Base-by-base conservation (phyloP, 768 basidiomycete species). In the Tremella mesenterica region DNA sequence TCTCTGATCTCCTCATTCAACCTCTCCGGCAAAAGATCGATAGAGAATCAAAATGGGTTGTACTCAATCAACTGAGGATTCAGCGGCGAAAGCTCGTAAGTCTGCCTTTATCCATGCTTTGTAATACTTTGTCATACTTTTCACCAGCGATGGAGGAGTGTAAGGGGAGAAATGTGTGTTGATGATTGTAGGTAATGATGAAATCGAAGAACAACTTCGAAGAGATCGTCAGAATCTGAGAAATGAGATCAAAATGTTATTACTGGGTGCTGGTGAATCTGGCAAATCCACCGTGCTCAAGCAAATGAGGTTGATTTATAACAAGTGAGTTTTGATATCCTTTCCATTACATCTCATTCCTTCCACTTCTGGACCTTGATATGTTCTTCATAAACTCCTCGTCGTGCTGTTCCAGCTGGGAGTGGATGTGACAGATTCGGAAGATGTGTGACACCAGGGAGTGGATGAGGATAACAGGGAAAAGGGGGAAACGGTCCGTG, bases 201-300 rank as follows among this genome's bases (percentile, higher is more conserved):
- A 71, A 55, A 73, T 73, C 50, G 71, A 73, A 36, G 64, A 65
- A 14, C 71, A 73, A 48, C 56, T 73, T 29, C 67, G 67, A 49
- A 56, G 67, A 16, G 71, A 73, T 56, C 54, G 66, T 12, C 60
- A 59, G 8, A 67, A 63, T 43, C 54, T 71, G 6, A 57, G 66
- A 25, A 73, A 73, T 58, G 71, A 73, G 57, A 72, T 73, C 70
- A 92, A 96, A 78, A 93, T 96, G 91, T 72, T 96, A 57, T 73
- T 97, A 54, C 79, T 97, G 25, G 93, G 93, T 53, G 91, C 93
- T 54, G 91, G 93, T 76, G 91, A 95, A 79, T 91, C 88, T 50
- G 92, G 92, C 65, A 95, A 96, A 50, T 71, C 69, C 28, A 74
- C 73, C 3, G 71, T 73, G n/a, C 57, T 72, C 34, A 74, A 73